Conservation (phyloP, 2,329 filamentous ascomycete species). For the Epichloe elymi region DNA sequence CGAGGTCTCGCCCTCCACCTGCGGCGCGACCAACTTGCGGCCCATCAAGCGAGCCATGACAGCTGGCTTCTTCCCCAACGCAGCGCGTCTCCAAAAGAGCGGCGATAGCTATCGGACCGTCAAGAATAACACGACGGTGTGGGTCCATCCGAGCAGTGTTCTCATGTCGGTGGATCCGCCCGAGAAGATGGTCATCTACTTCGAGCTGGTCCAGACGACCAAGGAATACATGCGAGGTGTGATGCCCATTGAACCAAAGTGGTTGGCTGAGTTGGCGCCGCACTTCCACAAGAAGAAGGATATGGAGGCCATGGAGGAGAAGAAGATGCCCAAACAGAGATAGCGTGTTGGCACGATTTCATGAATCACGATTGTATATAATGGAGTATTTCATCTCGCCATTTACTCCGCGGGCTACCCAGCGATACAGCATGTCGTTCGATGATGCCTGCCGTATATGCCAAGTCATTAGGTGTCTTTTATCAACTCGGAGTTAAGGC, state of each 20-base stretch:
- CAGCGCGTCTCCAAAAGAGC: conserved; percentile 66
- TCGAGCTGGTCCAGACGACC: conserved; percentile 66
- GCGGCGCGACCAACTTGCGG: conserved; percentile 53
- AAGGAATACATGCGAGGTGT: conserved; percentile 90
- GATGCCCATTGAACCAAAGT: conserved; percentile 71
- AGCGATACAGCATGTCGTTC: no score
- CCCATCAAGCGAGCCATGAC: conserved; percentile 82
- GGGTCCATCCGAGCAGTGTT: conserved; percentile 80
- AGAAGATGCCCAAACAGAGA: conserved; percentile 37
- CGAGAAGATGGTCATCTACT: conserved; percentile 74
- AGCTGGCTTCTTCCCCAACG: conserved; percentile 89
- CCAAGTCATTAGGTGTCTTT: no score
- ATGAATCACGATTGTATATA: not conserved
- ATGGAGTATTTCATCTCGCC: not conserved
- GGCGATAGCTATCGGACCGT: conserved; percentile 85
- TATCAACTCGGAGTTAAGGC: no score
- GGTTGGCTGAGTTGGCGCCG: conserved; percentile 80
- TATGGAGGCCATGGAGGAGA: conserved; percentile 68
- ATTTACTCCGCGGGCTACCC: not conserved
- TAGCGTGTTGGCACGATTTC: conserved; percentile 5
- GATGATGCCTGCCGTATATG: no score
- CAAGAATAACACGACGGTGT: conserved; percentile 79
- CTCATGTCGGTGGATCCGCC: conserved; percentile 66
- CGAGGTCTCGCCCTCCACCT: conserved; percentile 61
- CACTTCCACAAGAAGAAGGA: conserved; percentile 93